Conservation (phyloP, 73 alveolate species). For the Paramecium octaurelia region DNA sequence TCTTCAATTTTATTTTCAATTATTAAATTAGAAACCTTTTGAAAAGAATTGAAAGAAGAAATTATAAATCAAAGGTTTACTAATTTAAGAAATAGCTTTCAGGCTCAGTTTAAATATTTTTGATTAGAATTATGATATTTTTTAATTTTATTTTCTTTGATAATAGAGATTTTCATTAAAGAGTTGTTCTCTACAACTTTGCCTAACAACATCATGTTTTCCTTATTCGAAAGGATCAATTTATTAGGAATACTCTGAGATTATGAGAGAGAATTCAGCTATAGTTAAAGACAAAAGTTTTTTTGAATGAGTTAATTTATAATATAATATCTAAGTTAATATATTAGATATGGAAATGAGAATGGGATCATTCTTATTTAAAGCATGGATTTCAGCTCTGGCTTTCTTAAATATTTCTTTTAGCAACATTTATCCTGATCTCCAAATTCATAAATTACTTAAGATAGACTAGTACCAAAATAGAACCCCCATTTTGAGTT, state of each 20-base stretch:
- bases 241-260: background rate
- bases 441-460: conserved; percentile 16
- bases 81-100: background rate
- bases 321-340: no score
- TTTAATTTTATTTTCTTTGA: background rate
- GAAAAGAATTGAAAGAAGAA: no score
- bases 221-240: background rate
- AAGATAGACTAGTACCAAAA: background rate
- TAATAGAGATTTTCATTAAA: background rate
- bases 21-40: no score
- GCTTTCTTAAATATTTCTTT: background rate
- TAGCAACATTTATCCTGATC: background rate
- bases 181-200: background rate
- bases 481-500: background rate
- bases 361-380: background rate
- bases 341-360: no score
- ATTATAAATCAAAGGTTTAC: no score
- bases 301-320: no score
- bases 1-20: no score
- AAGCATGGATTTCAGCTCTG: background rate
- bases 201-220: background rate
- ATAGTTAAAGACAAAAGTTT: background rate
- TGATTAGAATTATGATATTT: background rate
- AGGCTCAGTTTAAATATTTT: background rate
- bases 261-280: background rate